Evolutionary conservation across 768 basidiomycete genomes (phyloP).

Genomic region (Hypholoma sublateritium): DNA sequence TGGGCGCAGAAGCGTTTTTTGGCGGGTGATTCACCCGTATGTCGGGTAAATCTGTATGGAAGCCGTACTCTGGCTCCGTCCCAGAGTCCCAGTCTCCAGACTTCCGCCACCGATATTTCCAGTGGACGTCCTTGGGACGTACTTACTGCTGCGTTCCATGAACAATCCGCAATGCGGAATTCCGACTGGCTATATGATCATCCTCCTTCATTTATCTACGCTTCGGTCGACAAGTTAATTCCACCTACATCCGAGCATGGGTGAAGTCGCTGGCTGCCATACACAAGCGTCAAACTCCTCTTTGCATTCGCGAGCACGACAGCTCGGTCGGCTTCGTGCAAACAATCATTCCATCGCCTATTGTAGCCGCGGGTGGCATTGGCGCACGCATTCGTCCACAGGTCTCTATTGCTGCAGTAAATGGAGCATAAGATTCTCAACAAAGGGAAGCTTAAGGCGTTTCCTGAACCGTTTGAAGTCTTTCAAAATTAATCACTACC

Average conservation of each 20-base stretch:
- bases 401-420: not conserved
- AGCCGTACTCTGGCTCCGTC: not conserved
- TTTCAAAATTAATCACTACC: not conserved
- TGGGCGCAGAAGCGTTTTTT: not conserved
- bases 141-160: too few relatives aligned
- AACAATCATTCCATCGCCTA: not conserved
- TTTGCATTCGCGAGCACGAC: not conserved
- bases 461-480: not conserved
- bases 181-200: too few relatives aligned
- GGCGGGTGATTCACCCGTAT: too few relatives aligned
- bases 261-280: too few relatives aligned
- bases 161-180: too few relatives aligned
- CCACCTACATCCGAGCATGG: too few relatives aligned
- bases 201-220: too few relatives aligned
- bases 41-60: not conserved
- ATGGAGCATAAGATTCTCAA: constrained; percentile 14
- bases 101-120: not conserved
- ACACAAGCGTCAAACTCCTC: not conserved
- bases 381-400: not conserved
- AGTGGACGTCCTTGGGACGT: too few relatives aligned
- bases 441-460: not conserved
- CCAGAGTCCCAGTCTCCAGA: not conserved
- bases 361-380: not conserved
- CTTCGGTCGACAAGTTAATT: too few relatives aligned
- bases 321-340: not conserved